A percentile compares a stretch with the other conserved stretches of the same genome.
These are phyloP conservation scores for Picea mariana DNA, from an alignment of 83 land plant genomes.

Conservation along the genomic window DNA sequence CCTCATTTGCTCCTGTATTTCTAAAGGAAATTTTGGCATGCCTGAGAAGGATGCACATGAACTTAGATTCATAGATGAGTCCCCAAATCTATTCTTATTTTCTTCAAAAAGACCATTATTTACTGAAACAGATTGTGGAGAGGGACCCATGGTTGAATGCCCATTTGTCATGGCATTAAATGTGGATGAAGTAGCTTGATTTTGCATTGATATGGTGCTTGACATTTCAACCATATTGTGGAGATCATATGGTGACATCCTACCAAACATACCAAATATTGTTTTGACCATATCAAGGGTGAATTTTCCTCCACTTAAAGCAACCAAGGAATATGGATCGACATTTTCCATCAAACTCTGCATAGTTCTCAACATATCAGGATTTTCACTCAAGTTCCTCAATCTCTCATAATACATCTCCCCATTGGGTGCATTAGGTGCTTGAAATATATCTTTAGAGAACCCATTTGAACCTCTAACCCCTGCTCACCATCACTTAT, in stretches of 20 bases:
- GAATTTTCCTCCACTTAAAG: conserved; percentile 66
- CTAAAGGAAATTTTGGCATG: conserved; percentile 44
- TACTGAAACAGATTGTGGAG: conserved; percentile 14
- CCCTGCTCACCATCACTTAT: conserved; percentile 15
- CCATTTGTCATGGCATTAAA: conserved; percentile 14
- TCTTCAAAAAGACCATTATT: neutral
- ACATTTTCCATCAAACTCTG: conserved; percentile 63
- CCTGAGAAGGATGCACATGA: conserved; percentile 32
- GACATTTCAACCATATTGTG: conserved; percentile 82
- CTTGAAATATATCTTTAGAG: neutral
- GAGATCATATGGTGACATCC: conserved; percentile 80
- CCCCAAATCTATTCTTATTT: conserved; percentile 30
- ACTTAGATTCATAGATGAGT: conserved; percentile 13
- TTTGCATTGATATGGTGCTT: conserved; percentile 25
- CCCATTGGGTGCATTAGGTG: neutral
- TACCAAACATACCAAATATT: conserved; percentile 78
- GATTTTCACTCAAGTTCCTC: conserved; percentile 57
- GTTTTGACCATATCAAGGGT: conserved; percentile 79
- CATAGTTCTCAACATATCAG: conserved; percentile 78
- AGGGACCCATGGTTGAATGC: conserved; percentile 17
- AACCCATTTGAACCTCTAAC: neutral
- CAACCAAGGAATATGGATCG: conserved; percentile 64
- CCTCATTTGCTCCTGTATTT: conserved; percentile 79
- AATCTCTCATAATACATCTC: conserved; percentile 24
- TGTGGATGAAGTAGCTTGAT: conserved; percentile 15